Percentiles rank a stretch among this genome's conserved stretches.
Conservation (phyloP, 352 stramenopile genomes). For the Globisporangium spiculum region DNA sequence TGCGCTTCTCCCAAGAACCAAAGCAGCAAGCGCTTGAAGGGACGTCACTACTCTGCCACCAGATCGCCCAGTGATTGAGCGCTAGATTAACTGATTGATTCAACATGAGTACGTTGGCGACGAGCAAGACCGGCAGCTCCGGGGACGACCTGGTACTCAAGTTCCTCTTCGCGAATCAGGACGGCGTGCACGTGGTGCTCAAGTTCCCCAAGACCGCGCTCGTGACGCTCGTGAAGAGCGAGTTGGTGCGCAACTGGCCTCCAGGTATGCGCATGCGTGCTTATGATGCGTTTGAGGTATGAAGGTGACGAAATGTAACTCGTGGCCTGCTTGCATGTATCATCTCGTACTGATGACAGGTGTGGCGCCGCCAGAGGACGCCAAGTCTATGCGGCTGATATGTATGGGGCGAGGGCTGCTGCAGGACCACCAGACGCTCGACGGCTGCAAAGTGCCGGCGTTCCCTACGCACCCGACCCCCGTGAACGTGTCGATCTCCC, state of each 20-base stretch:
- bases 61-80: not conserved
- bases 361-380: constrained; percentile 42
- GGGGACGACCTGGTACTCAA: constrained; percentile 63
- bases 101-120: constrained; percentile 14
- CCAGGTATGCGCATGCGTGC: constrained; percentile 24
- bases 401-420: constrained; percentile 94
- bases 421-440: constrained; percentile 87
- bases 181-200: constrained; percentile 68
- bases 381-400: constrained; percentile 86
- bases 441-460: constrained; percentile 77
- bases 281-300: not conserved
- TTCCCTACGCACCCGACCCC: constrained; percentile 94
- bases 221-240: constrained; percentile 59
- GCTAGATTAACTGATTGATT: not conserved
- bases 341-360: constrained; percentile 21
- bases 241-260: constrained; percentile 72
- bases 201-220: constrained; percentile 42
- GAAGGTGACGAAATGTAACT: not conserved
- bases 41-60: not conserved
- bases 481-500: constrained; percentile 91
- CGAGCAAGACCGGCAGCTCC: constrained; percentile 30
- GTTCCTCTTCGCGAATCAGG: constrained; percentile 85
- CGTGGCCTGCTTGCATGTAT: not conserved
- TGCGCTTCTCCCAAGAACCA: not conserved
- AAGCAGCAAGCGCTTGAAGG: not conserved